Evolutionary conservation across 257 asterid species (phyloP), one percentile per base, ranked within the genome.

Genomic region (Ajuga chamaepitys): DNA sequence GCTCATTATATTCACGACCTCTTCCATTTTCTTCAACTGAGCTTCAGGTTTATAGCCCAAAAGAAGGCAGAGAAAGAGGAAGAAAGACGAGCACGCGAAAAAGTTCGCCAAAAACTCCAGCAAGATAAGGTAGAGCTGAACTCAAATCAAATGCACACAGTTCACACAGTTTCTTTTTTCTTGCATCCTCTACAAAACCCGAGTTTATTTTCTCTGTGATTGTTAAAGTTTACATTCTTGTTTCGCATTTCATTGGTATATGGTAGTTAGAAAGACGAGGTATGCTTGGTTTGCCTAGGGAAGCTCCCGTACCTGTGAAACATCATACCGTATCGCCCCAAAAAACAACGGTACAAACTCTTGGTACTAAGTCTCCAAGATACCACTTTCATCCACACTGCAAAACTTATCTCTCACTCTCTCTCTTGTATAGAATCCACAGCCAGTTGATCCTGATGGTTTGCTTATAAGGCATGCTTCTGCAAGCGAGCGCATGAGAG

Each of bases 81-180:
- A 73, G 83, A 75, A 73, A 83, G 64, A 80, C 74, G 80, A 71
- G 88, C 88, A 32, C 78, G 85, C 50, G 95, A 85, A 64, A 83
- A 45, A 68, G 64, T 87, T 74, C 89, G 81, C 51, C 89, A 78
- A 70, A 87, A 85, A 66, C 80, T 89, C 51, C 87, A 68, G 64
- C 95, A 83, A 56, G 97, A 89, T 73, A 89, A 83, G 95, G 95
- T 86, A 71, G 64, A 67, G 13, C 67, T 48, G 11, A 47, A 24
- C 67, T 44, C 4, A 11, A 54, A 13, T 46, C 58, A 26, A 20
- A 10, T 17, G 41, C 12, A 44, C 58, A 65, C 10, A 7, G 3
- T 9, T 6, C 40, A 28, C 2, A 21, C 42, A 30, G 51, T 57
- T 45, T 24, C 26, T 34, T 61, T 13, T 25, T n/a, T 22, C 64